Conservation (phyloP, 257 asterid genomes). For the Plectranthus barbatus region DNA sequence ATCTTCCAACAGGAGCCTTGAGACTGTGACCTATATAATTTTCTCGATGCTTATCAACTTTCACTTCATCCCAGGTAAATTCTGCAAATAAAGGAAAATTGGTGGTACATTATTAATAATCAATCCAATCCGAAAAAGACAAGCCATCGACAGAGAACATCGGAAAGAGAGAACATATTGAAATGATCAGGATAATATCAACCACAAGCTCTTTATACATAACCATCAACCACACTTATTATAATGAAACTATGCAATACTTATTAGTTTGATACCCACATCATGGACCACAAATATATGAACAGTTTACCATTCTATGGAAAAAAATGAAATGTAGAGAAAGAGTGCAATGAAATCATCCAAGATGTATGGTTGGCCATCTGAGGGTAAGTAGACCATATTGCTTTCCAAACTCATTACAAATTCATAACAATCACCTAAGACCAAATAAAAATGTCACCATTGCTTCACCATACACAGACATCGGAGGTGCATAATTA, state of each 20-base stretch:
- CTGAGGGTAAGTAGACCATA: not conserved
- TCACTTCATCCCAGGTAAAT: slow-evolving; percentile 95
- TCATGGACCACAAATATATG: too few relatives aligned
- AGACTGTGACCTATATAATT: slow-evolving; percentile 90
- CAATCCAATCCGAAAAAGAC: not conserved
- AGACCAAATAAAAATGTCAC: not conserved
- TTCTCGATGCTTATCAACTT: slow-evolving; percentile 91
- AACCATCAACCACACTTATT: not conserved
- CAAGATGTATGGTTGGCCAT: not conserved
- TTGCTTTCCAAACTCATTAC: not conserved
- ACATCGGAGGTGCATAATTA: not conserved
- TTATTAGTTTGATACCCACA: not conserved
- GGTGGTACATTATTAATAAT: not conserved
- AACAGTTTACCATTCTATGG: too few relatives aligned
- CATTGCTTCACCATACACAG: not conserved
- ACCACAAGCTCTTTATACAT: not conserved
- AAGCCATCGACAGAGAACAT: not conserved
- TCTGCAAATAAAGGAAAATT: slow-evolving; percentile 42
- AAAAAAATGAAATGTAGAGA: not conserved
- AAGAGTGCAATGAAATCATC: too few relatives aligned
- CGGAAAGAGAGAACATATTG: not conserved
- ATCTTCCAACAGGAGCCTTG: slow-evolving; percentile 98
- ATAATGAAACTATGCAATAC: not conserved
- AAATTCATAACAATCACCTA: not conserved
- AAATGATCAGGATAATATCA: not conserved